Evolutionary conservation across 2,329 filamentous ascomycete genomes (phyloP).

Genomic region (Malbranchea zuffiana): DNA sequence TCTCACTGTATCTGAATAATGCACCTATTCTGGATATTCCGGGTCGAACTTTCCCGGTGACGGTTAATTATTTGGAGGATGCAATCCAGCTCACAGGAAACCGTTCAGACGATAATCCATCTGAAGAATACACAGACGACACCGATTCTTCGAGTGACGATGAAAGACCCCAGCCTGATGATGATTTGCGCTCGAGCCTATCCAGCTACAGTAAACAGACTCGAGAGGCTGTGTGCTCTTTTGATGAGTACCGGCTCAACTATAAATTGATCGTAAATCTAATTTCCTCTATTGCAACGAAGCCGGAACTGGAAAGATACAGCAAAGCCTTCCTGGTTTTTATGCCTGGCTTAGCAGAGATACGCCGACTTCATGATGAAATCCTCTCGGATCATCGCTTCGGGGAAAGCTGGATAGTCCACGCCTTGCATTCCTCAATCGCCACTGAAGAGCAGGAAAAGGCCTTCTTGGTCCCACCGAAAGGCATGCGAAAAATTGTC

Average conservation of each 20-base stretch:
- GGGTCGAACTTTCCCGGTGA: conserved; percentile 84
- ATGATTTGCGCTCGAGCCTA: conserved; percentile 52
- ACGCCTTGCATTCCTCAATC: conserved; percentile 86
- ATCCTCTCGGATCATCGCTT: conserved; percentile 68
- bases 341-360: conserved; percentile 87
- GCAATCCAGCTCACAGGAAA: conserved; percentile 81
- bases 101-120: conserved; percentile 50
- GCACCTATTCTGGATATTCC: conserved; percentile 85
- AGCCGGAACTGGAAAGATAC: conserved; percentile 55
- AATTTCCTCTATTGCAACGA: conserved; percentile 62
- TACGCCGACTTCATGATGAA: conserved; percentile 76
- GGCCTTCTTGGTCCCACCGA: conserved; percentile 76
- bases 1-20: conserved; percentile 75
- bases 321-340: conserved; percentile 93
- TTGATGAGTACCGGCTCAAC: conserved; percentile 87
- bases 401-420: conserved; percentile 66
- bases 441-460: conserved; percentile 93
- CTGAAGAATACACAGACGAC: conserved; percentile 27
- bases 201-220: conserved; percentile 66
- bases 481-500: conserved; percentile 79
- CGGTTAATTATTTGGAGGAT: conserved; percentile 81
- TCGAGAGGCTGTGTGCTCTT: conserved; percentile 58
- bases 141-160: conserved; percentile 36
- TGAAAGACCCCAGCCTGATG: conserved; percentile 36
- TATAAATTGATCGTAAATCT: conserved; percentile 76